Conservation (phyloP, 768 basidiomycete genomes). For the Lactarius indigo region DNA sequence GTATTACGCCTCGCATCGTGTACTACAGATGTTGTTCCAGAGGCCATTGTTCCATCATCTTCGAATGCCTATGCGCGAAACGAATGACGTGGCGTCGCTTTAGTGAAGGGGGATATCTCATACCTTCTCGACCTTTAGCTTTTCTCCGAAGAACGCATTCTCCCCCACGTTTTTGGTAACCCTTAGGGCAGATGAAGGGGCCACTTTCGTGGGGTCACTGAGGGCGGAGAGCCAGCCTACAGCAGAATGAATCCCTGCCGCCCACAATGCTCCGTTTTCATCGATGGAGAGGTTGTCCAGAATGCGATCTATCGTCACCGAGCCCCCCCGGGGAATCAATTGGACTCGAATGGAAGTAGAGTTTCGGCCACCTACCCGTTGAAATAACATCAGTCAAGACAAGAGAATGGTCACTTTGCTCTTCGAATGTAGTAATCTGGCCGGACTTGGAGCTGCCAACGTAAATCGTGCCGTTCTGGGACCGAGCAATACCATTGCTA, state of each 20-base stretch:
- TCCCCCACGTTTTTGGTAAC: constrained; percentile 51
- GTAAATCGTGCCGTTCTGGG: constrained; percentile 60
- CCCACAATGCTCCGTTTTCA: constrained; percentile 57
- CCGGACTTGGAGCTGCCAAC: constrained; percentile 47
- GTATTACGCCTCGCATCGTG: constrained; percentile 48
- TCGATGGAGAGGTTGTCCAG: constrained; percentile 65
- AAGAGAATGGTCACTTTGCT: constrained; percentile 56
- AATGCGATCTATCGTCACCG: constrained; percentile 38
- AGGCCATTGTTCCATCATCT: constrained; percentile 57
- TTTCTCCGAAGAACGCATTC: constrained; percentile 54
- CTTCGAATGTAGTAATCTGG: constrained; percentile 50
- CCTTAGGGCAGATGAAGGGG: constrained; percentile 50
- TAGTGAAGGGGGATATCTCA: background rate
- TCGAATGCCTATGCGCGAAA: constrained; percentile 52
- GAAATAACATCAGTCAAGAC: constrained; percentile 49
- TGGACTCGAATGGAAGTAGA: background rate
- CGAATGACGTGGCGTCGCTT: constrained; percentile 13
- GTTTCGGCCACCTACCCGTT: constrained; percentile 41
- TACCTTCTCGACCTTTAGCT: constrained; percentile 58
- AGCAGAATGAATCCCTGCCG: constrained; percentile 48
- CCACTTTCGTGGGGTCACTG: constrained; percentile 37
- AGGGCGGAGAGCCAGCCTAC: constrained; percentile 40
- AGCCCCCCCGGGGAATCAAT: background rate
- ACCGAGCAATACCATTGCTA: constrained; percentile 57
- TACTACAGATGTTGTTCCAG: constrained; percentile 53